Conservation (phyloP, 306 rosid species). For the Glycyrrhiza uralensis region DNA sequence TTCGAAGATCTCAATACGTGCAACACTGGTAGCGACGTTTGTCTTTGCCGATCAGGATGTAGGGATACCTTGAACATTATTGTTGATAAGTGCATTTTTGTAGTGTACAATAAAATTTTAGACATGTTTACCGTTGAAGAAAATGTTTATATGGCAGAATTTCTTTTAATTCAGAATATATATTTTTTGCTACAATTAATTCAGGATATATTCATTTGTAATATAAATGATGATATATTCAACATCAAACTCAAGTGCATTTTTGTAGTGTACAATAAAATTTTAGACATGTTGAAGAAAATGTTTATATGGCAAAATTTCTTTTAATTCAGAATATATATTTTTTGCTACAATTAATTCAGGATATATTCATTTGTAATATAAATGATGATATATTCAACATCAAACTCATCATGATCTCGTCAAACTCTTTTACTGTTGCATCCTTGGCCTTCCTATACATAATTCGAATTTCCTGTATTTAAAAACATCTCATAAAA, state of each 20-base stretch:
- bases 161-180: not conserved
- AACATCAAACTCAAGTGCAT: no score
- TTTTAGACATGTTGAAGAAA: not conserved
- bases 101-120: not conserved
- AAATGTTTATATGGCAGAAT: not conserved
- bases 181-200: no score
- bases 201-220: not conserved
- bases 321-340: not conserved
- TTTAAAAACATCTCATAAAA: not conserved
- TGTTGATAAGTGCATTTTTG: conserved; percentile 10
- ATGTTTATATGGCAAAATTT: not conserved
- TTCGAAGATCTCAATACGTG: not conserved
- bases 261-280: not conserved
- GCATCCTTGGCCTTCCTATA: not conserved
- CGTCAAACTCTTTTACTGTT: not conserved
- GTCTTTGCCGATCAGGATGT: not conserved
- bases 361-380: not conserved
- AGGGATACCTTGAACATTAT: not conserved
- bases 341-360: no score
- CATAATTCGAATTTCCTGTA: not conserved
- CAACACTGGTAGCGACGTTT: not conserved
- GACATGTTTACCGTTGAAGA: not conserved
- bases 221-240: no score
- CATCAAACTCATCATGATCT: not conserved
- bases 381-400: no score